Percentiles rank a stretch among this genome's conserved stretches.
Evolutionary conservation across 495 filamentous ascomycete species (phyloP).

Genomic region (Bacidia rubella): DNA sequence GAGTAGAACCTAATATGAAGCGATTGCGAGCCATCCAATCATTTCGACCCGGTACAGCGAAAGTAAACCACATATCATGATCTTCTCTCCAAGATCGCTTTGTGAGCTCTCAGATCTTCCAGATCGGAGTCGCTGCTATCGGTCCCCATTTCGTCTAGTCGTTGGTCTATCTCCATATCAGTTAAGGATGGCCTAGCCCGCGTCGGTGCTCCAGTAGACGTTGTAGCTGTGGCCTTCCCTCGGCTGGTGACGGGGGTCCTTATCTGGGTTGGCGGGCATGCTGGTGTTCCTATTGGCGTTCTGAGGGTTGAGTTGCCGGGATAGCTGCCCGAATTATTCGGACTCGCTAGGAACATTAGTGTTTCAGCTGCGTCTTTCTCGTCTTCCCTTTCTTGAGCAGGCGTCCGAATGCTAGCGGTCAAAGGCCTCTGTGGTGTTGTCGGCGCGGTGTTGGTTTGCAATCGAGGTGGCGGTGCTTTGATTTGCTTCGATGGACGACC

Average conservation of each 20-base stretch:
- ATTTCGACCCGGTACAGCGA: too few species aligned
- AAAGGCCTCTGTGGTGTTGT: conserved; percentile 8
- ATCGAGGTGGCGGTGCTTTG: conserved; percentile 4
- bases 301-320: not conserved
- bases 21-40: too few species aligned
- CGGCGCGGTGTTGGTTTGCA: conserved; percentile 6
- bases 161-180: not conserved
- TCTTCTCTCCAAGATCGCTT: not conserved
- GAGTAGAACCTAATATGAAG: too few species aligned
- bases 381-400: conserved; percentile 52
- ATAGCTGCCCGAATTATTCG: conserved; percentile 48
- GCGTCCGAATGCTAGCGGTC: conserved; percentile 30
- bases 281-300: not conserved
- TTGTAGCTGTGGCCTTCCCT: not conserved
- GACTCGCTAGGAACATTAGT: conserved; percentile 76
- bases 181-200: not conserved
- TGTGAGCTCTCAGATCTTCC: not conserved
- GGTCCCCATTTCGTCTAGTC: not conserved
- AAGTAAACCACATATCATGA: too few species aligned
- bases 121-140: not conserved
- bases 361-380: conserved; percentile 85
- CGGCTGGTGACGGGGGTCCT: not conserved
- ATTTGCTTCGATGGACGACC: conserved; percentile 13
- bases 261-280: not conserved
- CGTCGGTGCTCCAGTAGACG: not conserved